Conservation (phyloP, 2,329 filamentous ascomycete genomes). For the Calonectria pteridis region DNA sequence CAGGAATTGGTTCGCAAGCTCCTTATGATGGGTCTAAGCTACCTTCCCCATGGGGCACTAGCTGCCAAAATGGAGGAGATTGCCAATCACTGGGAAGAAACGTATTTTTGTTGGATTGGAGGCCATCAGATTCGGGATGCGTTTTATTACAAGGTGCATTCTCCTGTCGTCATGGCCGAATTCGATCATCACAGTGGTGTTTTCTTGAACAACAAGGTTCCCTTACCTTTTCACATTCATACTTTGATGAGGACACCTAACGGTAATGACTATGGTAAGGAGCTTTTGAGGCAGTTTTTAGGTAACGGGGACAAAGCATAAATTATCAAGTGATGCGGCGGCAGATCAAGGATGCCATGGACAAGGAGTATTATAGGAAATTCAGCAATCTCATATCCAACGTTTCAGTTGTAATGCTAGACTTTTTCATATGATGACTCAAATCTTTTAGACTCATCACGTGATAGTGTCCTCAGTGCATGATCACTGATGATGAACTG, state of each 20-base stretch:
- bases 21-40: neutral
- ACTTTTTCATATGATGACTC: neutral
- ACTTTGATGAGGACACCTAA: neutral
- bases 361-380: neutral
- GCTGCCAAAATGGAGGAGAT: neutral
- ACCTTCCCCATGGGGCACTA: neutral
- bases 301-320: neutral
- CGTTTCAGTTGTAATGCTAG: neutral
- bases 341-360: neutral
- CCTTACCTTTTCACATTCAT: neutral
- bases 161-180: neutral
- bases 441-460: neutral
- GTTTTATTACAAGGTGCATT: neutral
- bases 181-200: conserved; percentile 1
- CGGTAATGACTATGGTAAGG: neutral
- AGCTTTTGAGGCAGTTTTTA: neutral
- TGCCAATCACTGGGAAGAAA: neutral
- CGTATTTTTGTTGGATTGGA: neutral
- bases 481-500: neutral
- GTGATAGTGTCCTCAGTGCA: too few species aligned
- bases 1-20: neutral
- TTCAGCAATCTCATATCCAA: neutral
- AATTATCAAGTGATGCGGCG: neutral
- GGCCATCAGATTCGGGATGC: neutral
- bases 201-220: neutral